Evolutionary conservation across 2,329 filamentous ascomycete genomes (phyloP).

Genomic region (Fusarium algeriense): DNA sequence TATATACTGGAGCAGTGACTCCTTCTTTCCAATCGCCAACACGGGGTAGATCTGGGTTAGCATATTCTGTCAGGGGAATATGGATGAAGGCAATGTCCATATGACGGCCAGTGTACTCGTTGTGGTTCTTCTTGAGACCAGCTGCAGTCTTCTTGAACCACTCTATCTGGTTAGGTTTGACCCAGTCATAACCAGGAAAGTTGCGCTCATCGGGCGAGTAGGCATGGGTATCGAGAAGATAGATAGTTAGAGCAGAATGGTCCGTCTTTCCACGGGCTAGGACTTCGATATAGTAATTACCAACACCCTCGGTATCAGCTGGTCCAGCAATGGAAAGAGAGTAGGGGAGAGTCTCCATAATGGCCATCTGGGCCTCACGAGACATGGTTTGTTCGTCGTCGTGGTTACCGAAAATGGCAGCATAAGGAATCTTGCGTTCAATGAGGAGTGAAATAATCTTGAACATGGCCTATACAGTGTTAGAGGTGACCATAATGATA

Average conservation of each 20-base stretch:
- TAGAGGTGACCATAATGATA: conserved; percentile 16
- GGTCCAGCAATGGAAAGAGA: conserved; percentile 89
- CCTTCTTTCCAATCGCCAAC: conserved; percentile 81
- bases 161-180: conserved; percentile 92
- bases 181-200: conserved; percentile 96
- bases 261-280: conserved; percentile 81
- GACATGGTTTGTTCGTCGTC: conserved; percentile 90
- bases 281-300: conserved; percentile 95
- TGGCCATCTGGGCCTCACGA: conserved; percentile 82
- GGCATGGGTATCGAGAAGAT: conserved; percentile 91
- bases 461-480: conserved; percentile 77
- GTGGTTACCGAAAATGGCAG: conserved; percentile 96
- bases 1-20: conserved; percentile 88
- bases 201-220: conserved; percentile 91
- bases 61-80: conserved; percentile 93
- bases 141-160: conserved; percentile 90
- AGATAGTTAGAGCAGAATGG: conserved; percentile 94
- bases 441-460: conserved; percentile 90
- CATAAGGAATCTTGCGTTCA: conserved; percentile 90
- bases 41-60: conserved; percentile 68
- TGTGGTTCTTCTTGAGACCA: conserved; percentile 79
- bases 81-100: conserved; percentile 98
- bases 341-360: conserved; percentile 89
- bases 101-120: conserved; percentile 89
- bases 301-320: conserved; percentile 85